Conservation (phyloP, 2,329 filamentous ascomycete species). For the Diplodia sapinea region DNA sequence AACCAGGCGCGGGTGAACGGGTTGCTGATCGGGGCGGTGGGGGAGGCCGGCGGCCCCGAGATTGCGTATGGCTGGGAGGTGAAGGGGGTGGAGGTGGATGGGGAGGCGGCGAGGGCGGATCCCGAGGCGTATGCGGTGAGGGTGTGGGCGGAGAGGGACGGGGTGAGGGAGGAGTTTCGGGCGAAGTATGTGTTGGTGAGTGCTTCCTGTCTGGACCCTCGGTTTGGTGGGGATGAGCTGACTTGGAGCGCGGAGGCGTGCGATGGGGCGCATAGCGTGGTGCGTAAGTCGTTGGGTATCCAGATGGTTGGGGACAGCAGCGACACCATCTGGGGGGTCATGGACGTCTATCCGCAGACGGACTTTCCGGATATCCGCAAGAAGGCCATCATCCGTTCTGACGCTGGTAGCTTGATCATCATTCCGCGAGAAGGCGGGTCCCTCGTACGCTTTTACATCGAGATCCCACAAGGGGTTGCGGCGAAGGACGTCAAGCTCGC, state of each 20-base stretch:
- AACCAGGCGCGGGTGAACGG: constrained; percentile 74
- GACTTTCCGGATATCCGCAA: constrained; percentile 59
- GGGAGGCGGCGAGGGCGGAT: constrained; percentile 46
- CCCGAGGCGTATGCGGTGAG: constrained; percentile 7
- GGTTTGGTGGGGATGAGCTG: neutral
- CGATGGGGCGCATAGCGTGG: constrained; percentile 60
- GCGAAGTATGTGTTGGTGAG: constrained; percentile 46
- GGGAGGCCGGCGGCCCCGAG: constrained; percentile 47
- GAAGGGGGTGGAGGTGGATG: constrained; percentile 53
- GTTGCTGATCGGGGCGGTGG: constrained; percentile 62
- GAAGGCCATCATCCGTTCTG: constrained; percentile 56
- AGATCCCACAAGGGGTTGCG: constrained; percentile 56
- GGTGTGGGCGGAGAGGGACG: constrained; percentile 8
- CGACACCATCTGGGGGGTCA: constrained; percentile 64
- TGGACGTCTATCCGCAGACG: constrained; percentile 58
- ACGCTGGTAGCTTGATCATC: constrained; percentile 55
- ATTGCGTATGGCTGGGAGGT: constrained; percentile 62
- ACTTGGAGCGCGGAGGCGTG: constrained; percentile 43
- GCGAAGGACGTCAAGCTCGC: constrained; percentile 60
- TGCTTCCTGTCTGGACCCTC: no score
- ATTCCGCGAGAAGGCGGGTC: constrained; percentile 62
- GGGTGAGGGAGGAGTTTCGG: constrained; percentile 35
- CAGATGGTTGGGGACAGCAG: constrained; percentile 66
- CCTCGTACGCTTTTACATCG: constrained; percentile 67
- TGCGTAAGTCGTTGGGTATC: constrained; percentile 58